Evolutionary conservation across 1,139 yeast species (phyloP).

Genomic region (Pneumocystis oryctolagi): DNA sequence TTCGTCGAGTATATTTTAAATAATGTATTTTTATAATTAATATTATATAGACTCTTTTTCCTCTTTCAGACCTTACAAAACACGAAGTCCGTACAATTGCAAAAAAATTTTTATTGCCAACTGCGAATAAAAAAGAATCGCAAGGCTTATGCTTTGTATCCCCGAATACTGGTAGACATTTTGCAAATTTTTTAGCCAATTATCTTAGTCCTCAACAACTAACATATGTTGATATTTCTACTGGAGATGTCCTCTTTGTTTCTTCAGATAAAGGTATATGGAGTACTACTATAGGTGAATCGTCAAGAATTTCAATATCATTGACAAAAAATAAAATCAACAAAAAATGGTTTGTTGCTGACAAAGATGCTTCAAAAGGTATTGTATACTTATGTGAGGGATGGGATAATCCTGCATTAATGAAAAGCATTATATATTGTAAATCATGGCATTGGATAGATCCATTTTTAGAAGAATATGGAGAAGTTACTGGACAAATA

Average conservation of each 20-base stretch:
- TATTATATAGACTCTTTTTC: constrained; percentile 37
- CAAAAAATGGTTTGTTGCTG: constrained; percentile 81
- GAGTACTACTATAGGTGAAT: constrained; percentile 90
- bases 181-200: constrained; percentile 60
- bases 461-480: constrained; percentile 12
- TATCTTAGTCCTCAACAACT: constrained; percentile 69
- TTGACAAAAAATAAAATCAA: constrained; percentile 61
- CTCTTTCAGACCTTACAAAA: constrained; percentile 64
- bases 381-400: constrained; percentile 71
- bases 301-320: constrained; percentile 64
- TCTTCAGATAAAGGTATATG: constrained; percentile 47
- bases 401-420: constrained; percentile 45
- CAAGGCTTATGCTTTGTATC: constrained; percentile 91
- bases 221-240: constrained; percentile 44
- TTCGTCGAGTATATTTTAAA: constrained; percentile 24
- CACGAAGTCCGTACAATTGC: constrained; percentile 64
- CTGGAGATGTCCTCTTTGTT: constrained; percentile 57
- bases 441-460: constrained; percentile 40
- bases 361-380: constrained; percentile 46
- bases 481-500: constrained; percentile 7
- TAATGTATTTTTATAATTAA: neutral
- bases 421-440: constrained; percentile 32
- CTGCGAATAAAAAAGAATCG: constrained; percentile 62
- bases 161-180: constrained; percentile 39
- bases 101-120: constrained; percentile 34